Evolutionary conservation across 495 filamentous ascomycete species (phyloP).

Genomic region (Hypoxylon cercidicola): DNA sequence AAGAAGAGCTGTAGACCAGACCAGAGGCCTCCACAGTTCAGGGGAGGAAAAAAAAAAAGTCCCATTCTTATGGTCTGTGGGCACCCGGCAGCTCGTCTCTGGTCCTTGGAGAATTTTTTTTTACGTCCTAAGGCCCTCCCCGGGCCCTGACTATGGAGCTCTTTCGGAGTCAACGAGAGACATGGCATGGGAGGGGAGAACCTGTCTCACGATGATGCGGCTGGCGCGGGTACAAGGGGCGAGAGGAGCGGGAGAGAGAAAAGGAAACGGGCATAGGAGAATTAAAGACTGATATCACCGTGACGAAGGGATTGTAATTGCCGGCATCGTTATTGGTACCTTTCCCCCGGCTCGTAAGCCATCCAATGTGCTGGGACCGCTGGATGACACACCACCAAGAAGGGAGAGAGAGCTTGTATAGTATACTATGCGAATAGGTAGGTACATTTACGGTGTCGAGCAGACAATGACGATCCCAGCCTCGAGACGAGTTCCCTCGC

Average conservation of each 20-base stretch:
- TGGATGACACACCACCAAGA: background rate
- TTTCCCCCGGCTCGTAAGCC: slow-evolving; percentile 7
- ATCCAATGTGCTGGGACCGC: slow-evolving; percentile 13
- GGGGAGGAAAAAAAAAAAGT: background rate
- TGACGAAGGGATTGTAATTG: slow-evolving; percentile 3
- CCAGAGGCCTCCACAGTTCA: slow-evolving; percentile 10
- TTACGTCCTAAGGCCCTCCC: too few relatives aligned
- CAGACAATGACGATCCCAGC: too few relatives aligned
- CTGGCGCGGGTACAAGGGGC: slow-evolving; percentile 2
- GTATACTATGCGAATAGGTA: too few relatives aligned
- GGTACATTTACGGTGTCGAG: too few relatives aligned
- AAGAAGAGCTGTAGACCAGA: too few relatives aligned
- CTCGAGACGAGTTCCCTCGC: too few relatives aligned
- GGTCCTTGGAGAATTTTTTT: background rate
- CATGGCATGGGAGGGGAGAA: background rate
- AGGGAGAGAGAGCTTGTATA: too few relatives aligned
- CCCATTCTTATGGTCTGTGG: slow-evolving; percentile 12
- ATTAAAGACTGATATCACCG: slow-evolving; percentile 16
- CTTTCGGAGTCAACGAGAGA: slow-evolving; percentile 38
- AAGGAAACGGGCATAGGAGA: slow-evolving; percentile 45
- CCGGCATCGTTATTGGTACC: slow-evolving; percentile 11
- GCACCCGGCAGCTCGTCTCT: slow-evolving; percentile 14
- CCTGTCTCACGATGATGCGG: slow-evolving; percentile 37
- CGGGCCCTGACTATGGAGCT: background rate
- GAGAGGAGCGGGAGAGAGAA: slow-evolving; percentile 1